These are phyloP conservation scores for Tillandsia fasciculata DNA, from an alignment of 176 grass and related monocot genomes.

Conservation along the genomic window DNA sequence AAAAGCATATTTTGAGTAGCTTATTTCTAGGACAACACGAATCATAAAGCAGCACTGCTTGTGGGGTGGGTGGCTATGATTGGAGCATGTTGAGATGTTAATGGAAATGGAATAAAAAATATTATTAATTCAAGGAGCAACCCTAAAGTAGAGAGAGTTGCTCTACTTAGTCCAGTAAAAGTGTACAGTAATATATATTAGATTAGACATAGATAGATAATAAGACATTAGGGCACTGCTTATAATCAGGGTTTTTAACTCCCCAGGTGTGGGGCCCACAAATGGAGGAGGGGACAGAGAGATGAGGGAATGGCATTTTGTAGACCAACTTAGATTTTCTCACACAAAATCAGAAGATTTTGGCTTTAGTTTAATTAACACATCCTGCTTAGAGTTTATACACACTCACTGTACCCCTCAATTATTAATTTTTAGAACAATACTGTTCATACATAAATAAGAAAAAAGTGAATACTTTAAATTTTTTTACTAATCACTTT, in stretches of 20 bases:
- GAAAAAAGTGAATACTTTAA: too few relatives aligned
- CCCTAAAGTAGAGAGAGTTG: not conserved
- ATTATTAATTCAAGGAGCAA: not conserved
- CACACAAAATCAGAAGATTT: constrained; percentile 24
- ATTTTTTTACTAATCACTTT: too few relatives aligned
- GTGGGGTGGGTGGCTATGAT: not conserved
- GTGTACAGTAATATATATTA: not conserved
- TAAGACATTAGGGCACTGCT: not conserved
- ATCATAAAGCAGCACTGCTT: not conserved
- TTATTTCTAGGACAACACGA: not conserved
- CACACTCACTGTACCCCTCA: too few relatives aligned
- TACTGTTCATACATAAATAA: too few relatives aligned
- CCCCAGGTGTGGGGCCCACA: too few relatives aligned
- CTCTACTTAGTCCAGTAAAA: not conserved
- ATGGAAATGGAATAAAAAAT: not conserved
- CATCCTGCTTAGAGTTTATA: not conserved
- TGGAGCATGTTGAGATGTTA: not conserved
- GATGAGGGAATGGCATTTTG: too few relatives aligned
- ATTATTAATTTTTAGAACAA: too few relatives aligned
- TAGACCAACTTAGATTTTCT: constrained; percentile 9
- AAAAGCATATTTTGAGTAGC: not conserved
- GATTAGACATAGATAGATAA: not conserved
- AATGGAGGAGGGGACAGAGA: not conserved
- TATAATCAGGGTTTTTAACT: not conserved
- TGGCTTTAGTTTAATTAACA: not conserved